phyloP scores from a whole-genome alignment of 352 stramenopile species.

The Hyaloperonospora brassicae region DNA sequence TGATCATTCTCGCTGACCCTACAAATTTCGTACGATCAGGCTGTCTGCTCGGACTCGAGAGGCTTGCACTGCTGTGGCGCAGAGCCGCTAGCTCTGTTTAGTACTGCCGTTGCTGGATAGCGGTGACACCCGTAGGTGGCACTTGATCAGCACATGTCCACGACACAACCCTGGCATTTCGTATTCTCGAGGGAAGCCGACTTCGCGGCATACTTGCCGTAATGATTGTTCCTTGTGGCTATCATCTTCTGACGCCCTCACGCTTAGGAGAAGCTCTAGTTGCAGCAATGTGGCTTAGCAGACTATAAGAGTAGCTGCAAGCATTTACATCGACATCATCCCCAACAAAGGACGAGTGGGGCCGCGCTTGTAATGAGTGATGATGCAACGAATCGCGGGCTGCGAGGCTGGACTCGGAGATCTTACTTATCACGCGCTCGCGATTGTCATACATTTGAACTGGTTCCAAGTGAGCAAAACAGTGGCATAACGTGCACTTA shows the following conservation, averaged over 20 bases:
- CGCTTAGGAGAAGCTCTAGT: slow-evolving; percentile 31
- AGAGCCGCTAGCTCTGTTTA: slow-evolving; percentile 35
- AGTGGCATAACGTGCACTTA: too few species aligned
- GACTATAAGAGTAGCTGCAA: not conserved
- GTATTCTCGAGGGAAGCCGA: slow-evolving; percentile 24
- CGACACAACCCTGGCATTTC: slow-evolving; percentile 42
- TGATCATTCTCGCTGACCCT: slow-evolving; percentile 24
- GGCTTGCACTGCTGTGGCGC: slow-evolving; percentile 20
- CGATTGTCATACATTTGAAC: too few species aligned
- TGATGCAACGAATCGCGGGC: too few species aligned
- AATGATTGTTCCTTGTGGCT: slow-evolving; percentile 35
- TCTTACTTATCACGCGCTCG: too few species aligned
- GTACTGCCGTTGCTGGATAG: slow-evolving; percentile 33
- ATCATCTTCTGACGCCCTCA: slow-evolving; percentile 47
- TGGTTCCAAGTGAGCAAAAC: too few species aligned
- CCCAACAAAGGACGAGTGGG: too few species aligned
- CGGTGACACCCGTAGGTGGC: slow-evolving; percentile 31
- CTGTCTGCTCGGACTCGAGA: slow-evolving; percentile 22
- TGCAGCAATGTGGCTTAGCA: not conserved
- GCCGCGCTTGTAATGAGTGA: too few species aligned
- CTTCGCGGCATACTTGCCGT: slow-evolving; percentile 37
- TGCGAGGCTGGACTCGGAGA: too few species aligned
- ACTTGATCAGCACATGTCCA: slow-evolving; percentile 36
- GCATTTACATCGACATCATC: too few species aligned
- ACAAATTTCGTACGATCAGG: slow-evolving; percentile 28